Conservation (phyloP, 148 eudicot species). For the Drosera capensis region DNA sequence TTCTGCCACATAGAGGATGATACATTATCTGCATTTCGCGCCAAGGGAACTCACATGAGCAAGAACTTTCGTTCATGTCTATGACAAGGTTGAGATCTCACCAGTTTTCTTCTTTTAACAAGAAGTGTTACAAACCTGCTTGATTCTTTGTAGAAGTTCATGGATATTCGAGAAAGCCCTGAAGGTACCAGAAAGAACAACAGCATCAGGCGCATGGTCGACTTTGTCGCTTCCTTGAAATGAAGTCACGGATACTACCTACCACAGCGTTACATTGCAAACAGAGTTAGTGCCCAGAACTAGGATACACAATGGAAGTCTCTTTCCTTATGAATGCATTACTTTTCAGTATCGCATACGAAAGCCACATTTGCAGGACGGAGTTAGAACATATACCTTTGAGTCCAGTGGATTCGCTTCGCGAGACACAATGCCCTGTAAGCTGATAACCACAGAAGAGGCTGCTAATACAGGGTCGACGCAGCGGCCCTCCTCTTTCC, state of each 20-base stretch:
- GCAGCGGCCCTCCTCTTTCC: conserved; percentile 12
- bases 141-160: conserved; percentile 40
- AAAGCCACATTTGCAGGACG: not conserved
- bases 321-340: not conserved
- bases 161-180: conserved; percentile 55
- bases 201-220: conserved; percentile 15
- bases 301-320: not conserved
- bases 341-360: no score
- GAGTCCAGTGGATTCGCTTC: conserved; percentile 74
- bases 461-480: conserved; percentile 54
- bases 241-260: conserved; percentile 69
- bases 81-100: not conserved
- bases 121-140: conserved; percentile 52
- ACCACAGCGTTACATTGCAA: not conserved
- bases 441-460: conserved; percentile 54
- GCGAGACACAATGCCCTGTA: conserved; percentile 73
- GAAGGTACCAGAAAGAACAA: conserved; percentile 51
- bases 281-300: not conserved
- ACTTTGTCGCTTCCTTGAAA: conserved; percentile 24
- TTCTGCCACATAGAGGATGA: no score
- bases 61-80: not conserved
- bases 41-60: no score
- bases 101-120: no score
- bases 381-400: conserved; percentile 20
- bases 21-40: no score